Base-by-base conservation (phyloP, 2,329 filamentous ascomycete genomes). In the Fusarium armeniacum region DNA sequence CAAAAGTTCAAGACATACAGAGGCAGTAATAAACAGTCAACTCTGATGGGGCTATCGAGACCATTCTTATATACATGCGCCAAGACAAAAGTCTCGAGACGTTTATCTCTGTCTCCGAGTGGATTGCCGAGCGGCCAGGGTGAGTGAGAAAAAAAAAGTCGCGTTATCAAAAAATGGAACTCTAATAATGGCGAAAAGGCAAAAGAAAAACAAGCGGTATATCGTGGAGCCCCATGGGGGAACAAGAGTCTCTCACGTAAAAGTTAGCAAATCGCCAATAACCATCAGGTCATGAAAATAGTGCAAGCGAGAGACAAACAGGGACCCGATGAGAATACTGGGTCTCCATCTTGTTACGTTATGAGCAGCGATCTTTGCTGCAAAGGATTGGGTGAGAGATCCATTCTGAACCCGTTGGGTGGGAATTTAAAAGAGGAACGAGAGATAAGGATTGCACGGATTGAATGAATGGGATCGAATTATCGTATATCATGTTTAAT, bases 171-270 rank as follows among this genome's bases (percentile, higher is more conserved):
- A 24, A 24, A 26, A 51, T 22, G 49, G 35, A 28, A 41, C 36
- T 52, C 24, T 36, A 30, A 30, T 26, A 8, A 18, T n/a, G 43
- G 43, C 43, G n/a, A 38, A 45, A 41, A 16, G 20, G 12, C 28
- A 43, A 28, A 61, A 46, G 47, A 43, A 41, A 33, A 33, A 60
- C n/a, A 47, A 26, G 45, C 58, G 45, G 46, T 59, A 62, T 44
- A 61, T 68, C 58, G 67, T 52, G 63, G 67, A 70, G 52, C 68
- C 68, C 68, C 68, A 69, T 68, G 68, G 68, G 67, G 61, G 52
- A 38, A 43, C 53, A 26, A 38, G 57, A 63, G 63, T 56, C 62
- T 70, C 43, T 70, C 53, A 70, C 63, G 67, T 70, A 70, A 70
- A 64, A 70, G 62, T 70, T 70, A 70, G 67, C 67, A 70, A 70